These are phyloP conservation scores for Trichoderma sp. DNA, from an alignment of 2,329 filamentous ascomycete species.

Conservation along the genomic window DNA sequence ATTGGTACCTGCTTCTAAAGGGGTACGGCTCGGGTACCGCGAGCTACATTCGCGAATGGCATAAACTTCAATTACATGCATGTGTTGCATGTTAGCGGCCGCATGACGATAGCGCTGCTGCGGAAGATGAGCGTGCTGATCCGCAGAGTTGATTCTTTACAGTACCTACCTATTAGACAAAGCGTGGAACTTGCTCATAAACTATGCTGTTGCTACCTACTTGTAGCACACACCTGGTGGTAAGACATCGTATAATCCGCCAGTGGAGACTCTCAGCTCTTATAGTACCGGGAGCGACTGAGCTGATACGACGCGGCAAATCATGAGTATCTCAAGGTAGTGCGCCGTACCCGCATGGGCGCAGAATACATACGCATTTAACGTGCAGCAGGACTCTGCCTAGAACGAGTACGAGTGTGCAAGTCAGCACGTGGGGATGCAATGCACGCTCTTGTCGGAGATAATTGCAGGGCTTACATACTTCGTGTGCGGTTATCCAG, in stretches of 20 bases:
- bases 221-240: too few species aligned
- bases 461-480: not conserved
- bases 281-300: not conserved
- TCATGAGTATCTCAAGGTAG: not conserved
- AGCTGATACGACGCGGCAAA: not conserved
- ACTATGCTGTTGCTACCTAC: not conserved
- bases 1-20: conserved; percentile 2
- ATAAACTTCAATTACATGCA: not conserved
- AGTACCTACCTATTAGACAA: too few species aligned
- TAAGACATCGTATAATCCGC: not conserved
- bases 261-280: not conserved
- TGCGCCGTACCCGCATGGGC: not conserved
- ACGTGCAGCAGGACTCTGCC: not conserved
- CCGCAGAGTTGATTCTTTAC: not conserved
- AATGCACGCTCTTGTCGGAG: conserved; percentile 7
- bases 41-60: not conserved
- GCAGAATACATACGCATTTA: not conserved
- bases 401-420: not conserved
- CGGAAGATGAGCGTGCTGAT: not conserved
- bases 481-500: not conserved
- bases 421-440: conserved; percentile 16
- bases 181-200: not conserved
- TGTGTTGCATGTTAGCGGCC: not conserved
- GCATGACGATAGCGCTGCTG: not conserved
- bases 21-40: not conserved